Evolutionary conservation across 2,329 filamentous ascomycete species (phyloP), one percentile per base, ranked within the genome.

Genomic region (Escovopsis sp.): DNA sequence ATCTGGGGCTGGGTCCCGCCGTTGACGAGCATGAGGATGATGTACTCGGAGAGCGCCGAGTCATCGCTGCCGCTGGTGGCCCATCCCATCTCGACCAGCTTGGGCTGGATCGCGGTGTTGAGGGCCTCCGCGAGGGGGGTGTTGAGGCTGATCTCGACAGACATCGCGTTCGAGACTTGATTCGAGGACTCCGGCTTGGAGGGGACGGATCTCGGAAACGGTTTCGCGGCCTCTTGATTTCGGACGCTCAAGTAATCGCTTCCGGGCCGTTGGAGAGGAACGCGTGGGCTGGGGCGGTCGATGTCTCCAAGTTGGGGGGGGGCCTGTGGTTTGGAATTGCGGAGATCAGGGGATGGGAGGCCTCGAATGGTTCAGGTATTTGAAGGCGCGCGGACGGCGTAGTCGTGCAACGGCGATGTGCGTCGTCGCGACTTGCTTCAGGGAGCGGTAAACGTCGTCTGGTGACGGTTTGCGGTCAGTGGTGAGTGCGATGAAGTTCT

Each of bases 11-110:
- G 81, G 4, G 83, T 87, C 63, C 94, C 95, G 53, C 88, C 86
- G 64, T 95, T 96, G 47, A 85, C 85, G 29, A 98, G 75, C 89
- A 96, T 95, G 48, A 96, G 76, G 45, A 96, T 82, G 51, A 98
- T 91, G 65, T 96, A 98, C 65, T 98, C 91, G 45, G 87, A 81
- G 45, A 98, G 75, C 32, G 86, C 84, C 20, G 81, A 80, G 60
- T 89, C 86, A 52, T 85, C 82, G 43, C 66, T 65, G 47, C 81
- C 83, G 51, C 81, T 81, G 27, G 82, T 79, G 47, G 79, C 87
- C 89, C 91, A 96, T 54, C 88, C 89, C 50, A 88, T 81, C 64
- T 98, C 89, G 45, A 86, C 76, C 44, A 98, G 71, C 67, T 96
- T 96, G 29, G 85, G 82, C 63, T 91, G 84, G 48, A 96, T 87